These are phyloP conservation scores for Gastrolobium bilobum DNA, from an alignment of 306 rosid genomes.

Conservation along the genomic window DNA sequence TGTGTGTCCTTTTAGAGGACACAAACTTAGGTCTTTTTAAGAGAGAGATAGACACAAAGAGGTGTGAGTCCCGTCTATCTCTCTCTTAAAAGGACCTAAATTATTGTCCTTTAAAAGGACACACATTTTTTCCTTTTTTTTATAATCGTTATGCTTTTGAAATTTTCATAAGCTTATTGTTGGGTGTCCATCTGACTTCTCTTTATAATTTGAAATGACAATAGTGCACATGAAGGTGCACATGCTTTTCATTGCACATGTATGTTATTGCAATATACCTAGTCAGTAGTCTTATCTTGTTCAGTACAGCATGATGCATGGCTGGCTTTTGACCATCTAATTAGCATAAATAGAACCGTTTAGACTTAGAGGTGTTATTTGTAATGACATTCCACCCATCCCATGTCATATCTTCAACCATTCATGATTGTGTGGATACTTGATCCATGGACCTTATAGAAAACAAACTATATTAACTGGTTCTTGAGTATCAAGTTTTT, in stretches of 20 bases:
- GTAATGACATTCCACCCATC: conserved; percentile 12
- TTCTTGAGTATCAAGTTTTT: conserved; percentile 22
- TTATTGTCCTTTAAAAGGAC: no score
- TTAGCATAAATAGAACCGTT: conserved; percentile 26
- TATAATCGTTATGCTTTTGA: neutral
- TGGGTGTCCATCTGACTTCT: neutral
- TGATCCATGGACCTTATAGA: neutral
- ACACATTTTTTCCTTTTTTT: neutral
- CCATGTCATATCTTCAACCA: conserved; percentile 9
- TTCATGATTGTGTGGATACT: conserved; percentile 3
- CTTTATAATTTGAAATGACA: neutral
- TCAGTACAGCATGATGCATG: conserved; percentile 6
- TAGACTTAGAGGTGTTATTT: conserved; percentile 1
- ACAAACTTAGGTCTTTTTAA: no score
- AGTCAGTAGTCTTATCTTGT: conserved; percentile 2
- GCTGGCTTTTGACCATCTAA: conserved; percentile 32
- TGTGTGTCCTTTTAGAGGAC: no score
- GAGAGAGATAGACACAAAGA: no score
- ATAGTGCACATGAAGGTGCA: neutral
- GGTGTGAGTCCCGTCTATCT: no score
- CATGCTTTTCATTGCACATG: conserved; percentile 20
- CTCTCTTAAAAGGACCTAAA: no score
- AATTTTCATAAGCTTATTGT: conserved; percentile 3
- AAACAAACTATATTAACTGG: neutral
- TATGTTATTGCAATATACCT: conserved; percentile 1